Evolutionary conservation across 805 yeast species (phyloP).

Genomic region (Starmerella apicola): DNA sequence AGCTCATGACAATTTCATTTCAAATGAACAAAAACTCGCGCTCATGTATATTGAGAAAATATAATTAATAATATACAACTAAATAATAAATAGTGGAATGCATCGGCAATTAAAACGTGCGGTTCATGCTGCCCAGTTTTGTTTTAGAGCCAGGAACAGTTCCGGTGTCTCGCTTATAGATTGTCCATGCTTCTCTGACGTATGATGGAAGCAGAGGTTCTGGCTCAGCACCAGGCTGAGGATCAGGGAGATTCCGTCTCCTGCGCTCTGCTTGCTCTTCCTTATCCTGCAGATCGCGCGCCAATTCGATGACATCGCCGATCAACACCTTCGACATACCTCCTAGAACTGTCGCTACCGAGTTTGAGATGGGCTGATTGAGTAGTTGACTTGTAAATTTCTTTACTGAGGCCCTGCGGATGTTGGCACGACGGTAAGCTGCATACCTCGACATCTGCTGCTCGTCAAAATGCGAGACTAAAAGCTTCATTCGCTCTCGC

Average conservation of each 20-base stretch:
- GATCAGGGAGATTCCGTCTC: slow-evolving; percentile 1
- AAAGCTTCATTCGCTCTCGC: slow-evolving; percentile 32
- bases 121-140: slow-evolving; percentile 57
- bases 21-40: no score
- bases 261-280: slow-evolving; percentile 15
- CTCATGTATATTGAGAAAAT: no score
- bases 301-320: slow-evolving; percentile 81
- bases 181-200: slow-evolving; percentile 77
- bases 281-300: slow-evolving; percentile 54
- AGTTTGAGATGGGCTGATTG: slow-evolving; percentile 68
- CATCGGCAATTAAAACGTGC: slow-evolving; percentile 9
- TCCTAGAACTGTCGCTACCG: slow-evolving; percentile 66
- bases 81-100: not conserved
- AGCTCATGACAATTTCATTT: no score
- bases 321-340: slow-evolving; percentile 80
- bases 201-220: slow-evolving; percentile 71
- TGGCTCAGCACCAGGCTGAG: slow-evolving; percentile 21
- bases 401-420: slow-evolving; percentile 63
- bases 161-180: slow-evolving; percentile 55
- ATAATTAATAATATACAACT: not conserved
- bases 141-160: slow-evolving; percentile 51
- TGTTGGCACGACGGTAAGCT: slow-evolving; percentile 65
- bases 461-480: slow-evolving; percentile 62
- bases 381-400: slow-evolving; percentile 66
- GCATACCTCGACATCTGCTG: slow-evolving; percentile 82